A percentile compares a stretch with the other conserved stretches of the same genome.
These are phyloP conservation scores for Logfia minima DNA, from an alignment of 129 eudicot species.

Conservation along the genomic window DNA sequence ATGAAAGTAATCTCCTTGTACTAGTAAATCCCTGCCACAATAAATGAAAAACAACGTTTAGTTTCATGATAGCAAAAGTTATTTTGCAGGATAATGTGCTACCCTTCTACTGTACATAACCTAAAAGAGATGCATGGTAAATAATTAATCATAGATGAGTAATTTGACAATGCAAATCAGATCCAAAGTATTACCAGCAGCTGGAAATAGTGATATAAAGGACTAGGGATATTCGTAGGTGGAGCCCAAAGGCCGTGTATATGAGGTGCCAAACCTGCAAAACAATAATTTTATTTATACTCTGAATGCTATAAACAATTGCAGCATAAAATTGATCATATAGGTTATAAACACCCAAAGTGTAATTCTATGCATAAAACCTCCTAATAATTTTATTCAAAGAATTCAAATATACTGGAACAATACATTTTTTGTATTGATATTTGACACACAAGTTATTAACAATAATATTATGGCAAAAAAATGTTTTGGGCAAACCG, in stretches of 20 bases:
- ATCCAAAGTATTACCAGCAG: slow-evolving; percentile 54
- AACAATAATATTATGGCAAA: neutral
- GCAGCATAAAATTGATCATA: neutral
- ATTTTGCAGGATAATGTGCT: neutral
- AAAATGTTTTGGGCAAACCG: neutral
- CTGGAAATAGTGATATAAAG: slow-evolving; percentile 53
- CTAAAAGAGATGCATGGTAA: neutral
- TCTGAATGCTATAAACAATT: neutral
- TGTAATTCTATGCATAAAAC: slow-evolving; percentile 14
- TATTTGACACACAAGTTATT: neutral
- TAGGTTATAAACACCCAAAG: neutral
- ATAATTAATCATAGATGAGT: neutral
- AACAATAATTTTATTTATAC: slow-evolving; percentile 7
- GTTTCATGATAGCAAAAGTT: neutral
- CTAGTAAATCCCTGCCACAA: slow-evolving; percentile 67
- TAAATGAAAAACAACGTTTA: slow-evolving; percentile 14
- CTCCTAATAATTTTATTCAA: neutral
- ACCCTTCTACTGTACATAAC: neutral
- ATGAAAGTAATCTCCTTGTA: slow-evolving; percentile 68
- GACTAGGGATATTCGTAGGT: slow-evolving; percentile 46
- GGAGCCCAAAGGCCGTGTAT: slow-evolving; percentile 41
- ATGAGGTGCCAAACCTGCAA: slow-evolving; percentile 56
- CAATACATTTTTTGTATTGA: neutral
- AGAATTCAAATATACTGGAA: neutral
- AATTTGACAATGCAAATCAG: slow-evolving; percentile 9